These are phyloP conservation scores for Ammopiptanthus mongolicus DNA, from an alignment of 306 rosid genomes.

Conservation along the genomic window DNA sequence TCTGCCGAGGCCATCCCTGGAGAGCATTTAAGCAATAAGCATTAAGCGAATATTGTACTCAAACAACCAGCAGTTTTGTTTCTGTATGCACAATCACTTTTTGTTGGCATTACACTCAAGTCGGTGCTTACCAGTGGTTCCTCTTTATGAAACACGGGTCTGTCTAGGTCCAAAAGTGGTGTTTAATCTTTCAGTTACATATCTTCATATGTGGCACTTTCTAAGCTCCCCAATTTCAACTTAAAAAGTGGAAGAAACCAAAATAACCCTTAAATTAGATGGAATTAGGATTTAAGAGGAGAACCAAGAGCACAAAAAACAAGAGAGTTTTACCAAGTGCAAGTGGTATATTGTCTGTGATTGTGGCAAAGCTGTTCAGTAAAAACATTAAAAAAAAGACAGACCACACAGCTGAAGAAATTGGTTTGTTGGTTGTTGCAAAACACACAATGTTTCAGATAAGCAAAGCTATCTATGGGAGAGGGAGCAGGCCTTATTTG, in stretches of 20 bases:
- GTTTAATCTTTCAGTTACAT: constrained; percentile 18
- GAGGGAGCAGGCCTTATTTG: constrained; percentile 7
- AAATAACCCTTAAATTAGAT: not conserved
- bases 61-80: constrained; percentile 9
- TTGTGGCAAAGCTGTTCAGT: constrained; percentile 6
- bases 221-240: constrained; percentile 2
- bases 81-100: not conserved
- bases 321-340: not conserved
- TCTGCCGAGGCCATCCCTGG: constrained; percentile 1
- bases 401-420: not conserved
- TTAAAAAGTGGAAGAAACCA: constrained; percentile 1
- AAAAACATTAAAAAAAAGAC: not conserved
- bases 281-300: not conserved
- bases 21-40: not conserved
- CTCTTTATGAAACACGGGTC: constrained; percentile 26
- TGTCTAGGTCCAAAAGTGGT: constrained; percentile 20
- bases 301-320: not conserved
- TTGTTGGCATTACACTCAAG: constrained; percentile 19
- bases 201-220: not conserved
- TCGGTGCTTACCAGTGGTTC: constrained; percentile 24
- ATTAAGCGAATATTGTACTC: constrained; percentile 5
- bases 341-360: not conserved
- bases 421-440: constrained; percentile 28
- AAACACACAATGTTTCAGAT: not conserved
- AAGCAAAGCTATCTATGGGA: not conserved